Evolutionary conservation across 2,329 filamentous ascomycete genomes (phyloP).

Genomic region (Ceratocystis colombiana): DNA sequence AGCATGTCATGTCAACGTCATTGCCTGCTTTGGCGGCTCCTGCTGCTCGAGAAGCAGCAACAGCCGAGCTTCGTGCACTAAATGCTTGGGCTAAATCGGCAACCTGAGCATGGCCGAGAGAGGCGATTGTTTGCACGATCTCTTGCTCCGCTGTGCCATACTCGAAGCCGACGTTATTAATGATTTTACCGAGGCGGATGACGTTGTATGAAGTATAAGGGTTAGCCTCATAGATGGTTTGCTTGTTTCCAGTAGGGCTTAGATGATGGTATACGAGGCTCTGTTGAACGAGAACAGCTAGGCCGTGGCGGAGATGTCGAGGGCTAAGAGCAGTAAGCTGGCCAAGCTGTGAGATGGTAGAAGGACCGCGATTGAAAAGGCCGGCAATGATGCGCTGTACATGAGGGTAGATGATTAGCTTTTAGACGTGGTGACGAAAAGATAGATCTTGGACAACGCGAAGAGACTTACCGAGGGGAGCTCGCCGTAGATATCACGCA

Average conservation of each 20-base stretch:
- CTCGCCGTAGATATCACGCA: slow-evolving; percentile 83
- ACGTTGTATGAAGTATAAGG: slow-evolving; percentile 70
- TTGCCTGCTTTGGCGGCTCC: slow-evolving; percentile 28
- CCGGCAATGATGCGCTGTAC: slow-evolving; percentile 70
- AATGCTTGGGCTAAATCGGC: slow-evolving; percentile 60
- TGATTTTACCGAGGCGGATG: slow-evolving; percentile 68
- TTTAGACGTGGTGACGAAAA: neutral
- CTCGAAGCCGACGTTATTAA: slow-evolving; percentile 61
- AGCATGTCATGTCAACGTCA: slow-evolving; percentile 8
- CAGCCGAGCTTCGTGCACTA: slow-evolving; percentile 31
- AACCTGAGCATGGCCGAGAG: slow-evolving; percentile 66
- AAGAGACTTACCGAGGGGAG: slow-evolving; percentile 66
- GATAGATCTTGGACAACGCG: neutral
- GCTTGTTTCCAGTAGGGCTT: slow-evolving; percentile 45
- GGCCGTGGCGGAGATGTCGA: slow-evolving; percentile 68
- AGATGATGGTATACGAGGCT: slow-evolving; percentile 70
- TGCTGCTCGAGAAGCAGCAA: slow-evolving; percentile 28
- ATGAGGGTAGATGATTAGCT: slow-evolving; percentile 7
- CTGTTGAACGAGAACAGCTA: slow-evolving; percentile 79
- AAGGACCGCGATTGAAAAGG: slow-evolving; percentile 68
- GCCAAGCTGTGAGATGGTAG: slow-evolving; percentile 57
- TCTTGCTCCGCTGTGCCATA: slow-evolving; percentile 66
- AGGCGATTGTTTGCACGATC: slow-evolving; percentile 63
- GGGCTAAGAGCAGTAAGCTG: slow-evolving; percentile 61
- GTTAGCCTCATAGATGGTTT: slow-evolving; percentile 77